Conservation (phyloP, 768 basidiomycete genomes). For the Hygrophoropsis aurantiaca region DNA sequence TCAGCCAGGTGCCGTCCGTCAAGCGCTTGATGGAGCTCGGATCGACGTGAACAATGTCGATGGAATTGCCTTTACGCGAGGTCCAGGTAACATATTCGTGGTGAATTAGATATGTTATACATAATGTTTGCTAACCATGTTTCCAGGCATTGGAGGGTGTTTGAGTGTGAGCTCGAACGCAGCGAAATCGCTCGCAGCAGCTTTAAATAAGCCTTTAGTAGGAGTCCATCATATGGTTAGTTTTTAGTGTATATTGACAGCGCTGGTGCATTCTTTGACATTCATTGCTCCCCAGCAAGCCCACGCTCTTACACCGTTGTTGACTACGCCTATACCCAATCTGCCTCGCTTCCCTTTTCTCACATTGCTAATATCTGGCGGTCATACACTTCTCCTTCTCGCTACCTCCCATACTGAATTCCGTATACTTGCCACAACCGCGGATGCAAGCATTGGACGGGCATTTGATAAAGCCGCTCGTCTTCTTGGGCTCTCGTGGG, state of each 20-base stretch:
- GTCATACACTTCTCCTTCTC: conserved; percentile 87
- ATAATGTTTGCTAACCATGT: not conserved
- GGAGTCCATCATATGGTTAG: conserved; percentile 95
- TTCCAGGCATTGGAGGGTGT: conserved; percentile 74
- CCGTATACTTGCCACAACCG: conserved; percentile 69
- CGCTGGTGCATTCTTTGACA: not conserved
- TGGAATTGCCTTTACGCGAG: conserved; percentile 89
- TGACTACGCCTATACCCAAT: conserved; percentile 50
- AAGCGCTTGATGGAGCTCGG: conserved; percentile 66
- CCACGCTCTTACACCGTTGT: conserved; percentile 79
- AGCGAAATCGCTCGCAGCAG: conserved; percentile 83
- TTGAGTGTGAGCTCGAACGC: conserved; percentile 77
- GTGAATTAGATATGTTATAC: conserved; percentile 3
- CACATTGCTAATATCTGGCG: conserved; percentile 87
- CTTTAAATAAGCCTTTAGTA: conserved; percentile 72
- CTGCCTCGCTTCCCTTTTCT: conserved; percentile 80
- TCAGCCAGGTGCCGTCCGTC: conserved; percentile 72
- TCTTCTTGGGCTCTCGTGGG: conserved; percentile 65
- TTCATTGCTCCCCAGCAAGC: conserved; percentile 65
- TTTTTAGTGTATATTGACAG: not conserved
- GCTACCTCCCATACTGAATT: conserved; percentile 60
- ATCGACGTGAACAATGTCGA: conserved; percentile 65
- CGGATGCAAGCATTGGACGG: conserved; percentile 75
- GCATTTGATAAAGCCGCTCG: conserved; percentile 84
- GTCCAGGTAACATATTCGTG: conserved; percentile 56